Evolutionary conservation across 1,284 basidiomycete genomes (phyloP).

Genomic region (Boletus smithii): DNA sequence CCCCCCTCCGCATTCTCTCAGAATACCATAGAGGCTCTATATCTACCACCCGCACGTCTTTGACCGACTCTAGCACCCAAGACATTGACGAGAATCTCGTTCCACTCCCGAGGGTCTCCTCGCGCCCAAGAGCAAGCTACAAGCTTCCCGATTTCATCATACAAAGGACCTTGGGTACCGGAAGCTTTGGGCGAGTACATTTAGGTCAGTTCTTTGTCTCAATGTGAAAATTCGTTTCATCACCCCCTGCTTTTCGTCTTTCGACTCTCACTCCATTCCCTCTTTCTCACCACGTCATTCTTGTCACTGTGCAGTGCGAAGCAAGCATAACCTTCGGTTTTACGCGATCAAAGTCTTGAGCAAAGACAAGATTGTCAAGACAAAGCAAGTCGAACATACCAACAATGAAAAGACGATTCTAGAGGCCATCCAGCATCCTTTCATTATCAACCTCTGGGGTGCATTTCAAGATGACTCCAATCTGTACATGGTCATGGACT

Average conservation of each 20-base stretch:
- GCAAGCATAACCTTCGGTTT: slow-evolving; percentile 88
- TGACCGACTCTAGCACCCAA: slow-evolving; percentile 49
- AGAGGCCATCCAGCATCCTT: slow-evolving; percentile 87
- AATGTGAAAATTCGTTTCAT: neutral
- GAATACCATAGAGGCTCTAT: slow-evolving; percentile 54
- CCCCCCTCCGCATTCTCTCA: slow-evolving; percentile 19
- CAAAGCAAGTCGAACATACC: slow-evolving; percentile 98
- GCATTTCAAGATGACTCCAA: slow-evolving; percentile 93
- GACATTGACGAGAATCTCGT: slow-evolving; percentile 35
- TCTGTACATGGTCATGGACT: slow-evolving; percentile 99
- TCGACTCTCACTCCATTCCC: neutral
- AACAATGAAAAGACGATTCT: slow-evolving; percentile 95
- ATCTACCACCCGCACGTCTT: slow-evolving; percentile 58
- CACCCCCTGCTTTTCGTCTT: neutral
- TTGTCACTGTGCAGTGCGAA: slow-evolving; percentile 55
- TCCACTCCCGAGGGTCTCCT: slow-evolving; percentile 22
- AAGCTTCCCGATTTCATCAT: slow-evolving; percentile 71
- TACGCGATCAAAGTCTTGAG: slow-evolving; percentile 94
- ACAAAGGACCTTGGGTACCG: slow-evolving; percentile 82
- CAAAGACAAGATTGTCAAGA: slow-evolving; percentile 92
- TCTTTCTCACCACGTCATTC: neutral
- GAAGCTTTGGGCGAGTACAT: slow-evolving; percentile 94
- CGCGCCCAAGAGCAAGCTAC: slow-evolving; percentile 64
- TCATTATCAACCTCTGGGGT: slow-evolving; percentile 98
- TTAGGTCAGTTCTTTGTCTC: slow-evolving; percentile 55